Evolutionary conservation across 1,284 basidiomycete species (phyloP).

Genomic region (Rhodotorula sp.): DNA sequence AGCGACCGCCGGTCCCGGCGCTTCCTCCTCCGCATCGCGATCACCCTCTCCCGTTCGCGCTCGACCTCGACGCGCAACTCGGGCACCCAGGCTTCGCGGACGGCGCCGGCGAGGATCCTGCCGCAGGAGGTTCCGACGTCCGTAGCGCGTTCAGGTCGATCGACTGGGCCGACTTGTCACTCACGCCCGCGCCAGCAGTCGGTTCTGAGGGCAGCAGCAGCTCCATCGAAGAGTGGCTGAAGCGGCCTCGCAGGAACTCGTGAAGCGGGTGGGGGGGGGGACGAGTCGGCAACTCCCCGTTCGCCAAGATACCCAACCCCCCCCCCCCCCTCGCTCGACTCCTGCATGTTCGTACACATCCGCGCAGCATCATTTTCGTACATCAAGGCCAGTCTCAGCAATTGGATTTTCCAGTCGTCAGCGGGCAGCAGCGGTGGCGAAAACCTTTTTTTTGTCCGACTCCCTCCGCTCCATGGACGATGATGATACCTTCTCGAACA

Average conservation of each 20-base stretch:
- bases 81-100: conserved; percentile 12
- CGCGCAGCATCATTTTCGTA: no score
- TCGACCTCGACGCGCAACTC: neutral
- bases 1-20: neutral
- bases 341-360: no score
- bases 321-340: no score
- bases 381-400: no score
- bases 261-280: no score
- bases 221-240: conserved; percentile 16
- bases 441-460: no score
- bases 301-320: no score
- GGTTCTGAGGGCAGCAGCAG: conserved; percentile 14
- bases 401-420: no score
- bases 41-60: neutral
- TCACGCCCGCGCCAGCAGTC: conserved; percentile 14
- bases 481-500: no score
- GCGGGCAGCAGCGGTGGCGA: no score
- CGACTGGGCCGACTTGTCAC: conserved; percentile 27
- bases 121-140: neutral
- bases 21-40: neutral
- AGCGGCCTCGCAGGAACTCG: neutral
- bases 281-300: no score
- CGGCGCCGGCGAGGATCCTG: conserved; percentile 10
- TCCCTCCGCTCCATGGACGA: no score
- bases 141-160: conserved; percentile 22